Conservation (phyloP, 2,329 filamentous ascomycete genomes). For the Neofusicoccum kwambonambiense region DNA sequence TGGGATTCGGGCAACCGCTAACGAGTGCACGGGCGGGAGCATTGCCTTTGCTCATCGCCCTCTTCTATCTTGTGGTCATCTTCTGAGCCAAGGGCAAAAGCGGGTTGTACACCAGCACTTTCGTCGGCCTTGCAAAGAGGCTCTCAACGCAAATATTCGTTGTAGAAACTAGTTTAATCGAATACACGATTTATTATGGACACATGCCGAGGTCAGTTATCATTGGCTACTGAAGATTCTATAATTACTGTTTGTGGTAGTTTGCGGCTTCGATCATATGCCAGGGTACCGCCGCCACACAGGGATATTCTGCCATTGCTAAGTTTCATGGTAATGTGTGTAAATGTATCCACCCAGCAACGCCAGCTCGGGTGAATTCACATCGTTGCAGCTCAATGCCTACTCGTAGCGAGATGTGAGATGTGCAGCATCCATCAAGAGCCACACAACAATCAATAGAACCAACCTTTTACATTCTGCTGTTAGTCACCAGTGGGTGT, state of each 20-base stretch:
- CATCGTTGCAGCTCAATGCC: too few relatives aligned
- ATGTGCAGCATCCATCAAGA: too few relatives aligned
- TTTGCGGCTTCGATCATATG: neutral
- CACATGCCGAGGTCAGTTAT: neutral
- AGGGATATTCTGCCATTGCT: neutral
- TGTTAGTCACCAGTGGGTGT: too few relatives aligned
- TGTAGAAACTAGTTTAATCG: constrained; percentile 7
- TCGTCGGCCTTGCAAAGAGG: neutral
- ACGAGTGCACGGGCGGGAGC: neutral
- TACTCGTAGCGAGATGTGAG: too few relatives aligned
- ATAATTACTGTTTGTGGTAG: neutral
- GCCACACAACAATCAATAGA: too few relatives aligned
- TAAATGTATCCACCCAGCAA: too few relatives aligned
- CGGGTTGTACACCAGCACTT: neutral
- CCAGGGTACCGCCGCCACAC: neutral
- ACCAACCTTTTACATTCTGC: too few relatives aligned
- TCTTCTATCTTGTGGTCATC: neutral
- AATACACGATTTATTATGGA: constrained; percentile 2
- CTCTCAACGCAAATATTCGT: neutral
- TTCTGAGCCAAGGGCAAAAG: neutral
- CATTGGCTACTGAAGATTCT: neutral
- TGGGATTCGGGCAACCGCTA: neutral
- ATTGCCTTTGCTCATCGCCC: neutral
- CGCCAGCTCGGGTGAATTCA: too few relatives aligned
- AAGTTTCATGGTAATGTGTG: neutral